Evolutionary conservation across 805 yeast species (phyloP).

Genomic region (Pichia phayaonensis): DNA sequence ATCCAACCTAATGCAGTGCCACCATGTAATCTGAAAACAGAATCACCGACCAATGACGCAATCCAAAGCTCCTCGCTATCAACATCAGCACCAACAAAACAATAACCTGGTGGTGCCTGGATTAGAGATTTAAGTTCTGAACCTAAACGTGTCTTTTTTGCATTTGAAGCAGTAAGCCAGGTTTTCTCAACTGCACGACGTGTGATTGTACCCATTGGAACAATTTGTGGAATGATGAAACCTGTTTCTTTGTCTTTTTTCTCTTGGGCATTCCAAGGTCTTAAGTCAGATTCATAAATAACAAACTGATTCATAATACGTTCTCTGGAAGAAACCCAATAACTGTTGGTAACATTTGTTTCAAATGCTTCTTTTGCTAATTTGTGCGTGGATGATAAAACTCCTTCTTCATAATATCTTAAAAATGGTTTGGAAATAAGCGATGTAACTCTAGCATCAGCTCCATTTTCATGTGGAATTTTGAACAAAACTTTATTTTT

Average conservation of each 20-base stretch:
- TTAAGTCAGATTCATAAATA: slow-evolving; percentile 34
- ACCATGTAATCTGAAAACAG: slow-evolving; percentile 83
- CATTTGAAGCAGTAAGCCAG: slow-evolving; percentile 97
- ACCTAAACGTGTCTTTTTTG: slow-evolving; percentile 77
- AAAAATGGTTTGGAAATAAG: slow-evolving; percentile 73
- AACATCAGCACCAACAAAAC: slow-evolving; percentile 96
- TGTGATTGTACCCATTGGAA: slow-evolving; percentile 95
- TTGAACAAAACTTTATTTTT: slow-evolving; percentile 38
- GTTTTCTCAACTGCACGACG: slow-evolving; percentile 95
- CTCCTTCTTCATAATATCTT: slow-evolving; percentile 63
- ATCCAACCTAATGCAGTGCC: slow-evolving; percentile 98
- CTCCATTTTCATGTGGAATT: slow-evolving; percentile 87
- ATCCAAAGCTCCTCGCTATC: slow-evolving; percentile 99
- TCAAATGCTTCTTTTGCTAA: slow-evolving; percentile 71
- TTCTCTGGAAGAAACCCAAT: slow-evolving; percentile 89
- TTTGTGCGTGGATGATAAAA: slow-evolving; percentile 60
- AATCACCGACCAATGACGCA: slow-evolving; percentile 90
- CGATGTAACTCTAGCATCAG: slow-evolving; percentile 60
- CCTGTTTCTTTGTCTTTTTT: slow-evolving; percentile 36
- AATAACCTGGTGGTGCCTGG: slow-evolving; percentile 81
- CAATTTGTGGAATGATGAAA: slow-evolving; percentile 72
- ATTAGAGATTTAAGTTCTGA: slow-evolving; percentile 87
- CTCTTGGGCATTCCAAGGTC: neutral
- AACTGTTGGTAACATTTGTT: slow-evolving; percentile 74
- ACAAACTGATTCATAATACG: slow-evolving; percentile 83